Evolutionary conservation across 352 stramenopile species (phyloP).

Genomic region (Globisporangium rhizosaccharum): DNA sequence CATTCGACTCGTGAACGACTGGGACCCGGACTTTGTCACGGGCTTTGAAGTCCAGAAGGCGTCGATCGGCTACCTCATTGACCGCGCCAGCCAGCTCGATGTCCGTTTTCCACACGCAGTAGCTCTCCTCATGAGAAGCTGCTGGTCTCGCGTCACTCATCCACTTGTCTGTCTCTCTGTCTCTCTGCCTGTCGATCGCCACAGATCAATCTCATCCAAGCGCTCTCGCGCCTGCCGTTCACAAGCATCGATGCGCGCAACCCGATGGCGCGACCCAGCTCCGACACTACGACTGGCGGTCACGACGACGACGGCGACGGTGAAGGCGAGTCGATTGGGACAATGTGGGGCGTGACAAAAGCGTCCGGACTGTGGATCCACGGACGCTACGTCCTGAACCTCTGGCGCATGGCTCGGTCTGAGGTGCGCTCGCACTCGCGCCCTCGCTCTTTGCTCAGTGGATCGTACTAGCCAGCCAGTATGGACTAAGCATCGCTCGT

Average conservation of each 20-base stretch:
- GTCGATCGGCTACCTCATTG: conserved; percentile 75
- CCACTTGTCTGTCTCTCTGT: not conserved
- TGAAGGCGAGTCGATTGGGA: conserved; percentile 46
- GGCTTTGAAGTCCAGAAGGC: conserved; percentile 86
- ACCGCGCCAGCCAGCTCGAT: conserved; percentile 51
- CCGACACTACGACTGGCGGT: conserved; percentile 3
- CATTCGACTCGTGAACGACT: conserved; percentile 45
- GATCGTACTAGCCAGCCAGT: too few species aligned
- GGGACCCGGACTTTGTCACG: conserved; percentile 87
- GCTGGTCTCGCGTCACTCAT: not conserved
- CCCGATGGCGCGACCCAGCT: conserved; percentile 15
- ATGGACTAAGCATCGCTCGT: not conserved
- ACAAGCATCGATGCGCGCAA: conserved; percentile 54
- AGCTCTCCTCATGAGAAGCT: not conserved
- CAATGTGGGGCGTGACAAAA: conserved; percentile 72
- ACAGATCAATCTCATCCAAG: conserved; percentile 71
- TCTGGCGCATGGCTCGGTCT: conserved; percentile 87
- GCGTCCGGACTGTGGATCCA: conserved; percentile 87
- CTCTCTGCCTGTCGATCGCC: not conserved
- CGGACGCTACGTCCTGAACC: conserved; percentile 87
- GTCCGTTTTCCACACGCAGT: conserved; percentile 21
- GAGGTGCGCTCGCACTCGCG: conserved; percentile 31
- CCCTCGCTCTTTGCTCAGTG: not conserved
- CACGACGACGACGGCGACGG: conserved; percentile 23
- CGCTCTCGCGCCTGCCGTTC: conserved; percentile 51